Conservation (phyloP, 106 monocot genomes). For the Hemerocallis citrina region DNA sequence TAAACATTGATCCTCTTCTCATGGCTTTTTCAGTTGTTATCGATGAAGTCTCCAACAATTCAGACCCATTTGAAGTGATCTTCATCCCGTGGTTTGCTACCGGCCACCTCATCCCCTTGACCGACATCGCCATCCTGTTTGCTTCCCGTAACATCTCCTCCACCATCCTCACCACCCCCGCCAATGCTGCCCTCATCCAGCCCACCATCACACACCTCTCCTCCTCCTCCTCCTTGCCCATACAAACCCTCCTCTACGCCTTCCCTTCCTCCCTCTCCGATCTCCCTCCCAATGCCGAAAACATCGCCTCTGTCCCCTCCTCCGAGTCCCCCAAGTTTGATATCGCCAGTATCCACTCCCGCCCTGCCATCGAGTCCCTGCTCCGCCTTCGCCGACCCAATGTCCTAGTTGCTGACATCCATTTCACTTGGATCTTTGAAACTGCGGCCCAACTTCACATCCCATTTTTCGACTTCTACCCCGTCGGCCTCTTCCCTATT, state of each 20-base stretch:
- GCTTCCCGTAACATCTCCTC: slow-evolving; percentile 17
- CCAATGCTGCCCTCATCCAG: slow-evolving; percentile 22
- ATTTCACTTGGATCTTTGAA: slow-evolving; percentile 19
- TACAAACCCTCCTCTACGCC: slow-evolving; percentile 15
- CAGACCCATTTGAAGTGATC: too few species aligned
- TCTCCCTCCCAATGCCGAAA: slow-evolving; percentile 21
- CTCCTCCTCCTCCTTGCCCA: not conserved
- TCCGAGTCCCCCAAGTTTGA: not conserved
- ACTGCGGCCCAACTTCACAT: slow-evolving; percentile 14
- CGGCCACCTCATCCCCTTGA: slow-evolving; percentile 44
- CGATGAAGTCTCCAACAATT: too few species aligned
- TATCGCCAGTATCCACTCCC: not conserved
- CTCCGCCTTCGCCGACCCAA: slow-evolving; percentile 13
- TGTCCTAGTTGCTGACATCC: slow-evolving; percentile 17
- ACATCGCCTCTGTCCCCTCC: not conserved
- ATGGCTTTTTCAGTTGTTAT: too few species aligned
- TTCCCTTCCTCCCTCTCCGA: slow-evolving; percentile 22
- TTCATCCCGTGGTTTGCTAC: slow-evolving; percentile 34
- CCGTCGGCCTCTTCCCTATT: slow-evolving; percentile 10
- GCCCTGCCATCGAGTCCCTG: slow-evolving; percentile 8
- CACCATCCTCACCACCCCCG: slow-evolving; percentile 28
- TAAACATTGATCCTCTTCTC: too few species aligned
- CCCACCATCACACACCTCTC: too few species aligned
- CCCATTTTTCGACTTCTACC: slow-evolving; percentile 25
- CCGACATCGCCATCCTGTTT: slow-evolving; percentile 34